phyloP scores from a whole-genome alignment of 352 stramenopile species.

The Peronospora farinosa region DNA sequence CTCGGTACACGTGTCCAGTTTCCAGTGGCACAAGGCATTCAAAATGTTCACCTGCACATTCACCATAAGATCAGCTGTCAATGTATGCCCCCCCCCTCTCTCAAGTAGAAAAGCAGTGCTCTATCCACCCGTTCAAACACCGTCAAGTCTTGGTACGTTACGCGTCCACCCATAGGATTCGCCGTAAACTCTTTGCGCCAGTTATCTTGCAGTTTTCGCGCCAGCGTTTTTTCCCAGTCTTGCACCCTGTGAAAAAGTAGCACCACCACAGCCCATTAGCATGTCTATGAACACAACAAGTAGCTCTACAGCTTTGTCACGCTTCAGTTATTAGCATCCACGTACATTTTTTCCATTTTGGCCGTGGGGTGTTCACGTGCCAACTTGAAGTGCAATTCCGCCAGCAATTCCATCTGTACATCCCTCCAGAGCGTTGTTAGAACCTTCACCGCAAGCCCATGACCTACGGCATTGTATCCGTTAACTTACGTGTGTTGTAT shows the following conservation, averaged over 20 bases:
- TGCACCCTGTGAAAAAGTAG: slow-evolving; percentile 44
- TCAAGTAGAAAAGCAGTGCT: neutral
- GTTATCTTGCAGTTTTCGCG: slow-evolving; percentile 71
- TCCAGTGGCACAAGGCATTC: slow-evolving; percentile 78
- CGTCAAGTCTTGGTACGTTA: slow-evolving; percentile 53
- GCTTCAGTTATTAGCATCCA: slow-evolving; percentile 4
- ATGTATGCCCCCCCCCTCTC: neutral
- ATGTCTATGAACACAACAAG: slow-evolving; percentile 6
- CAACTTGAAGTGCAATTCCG: slow-evolving; percentile 79
- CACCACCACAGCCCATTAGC: slow-evolving; percentile 12
- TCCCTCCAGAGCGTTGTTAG: slow-evolving; percentile 16
- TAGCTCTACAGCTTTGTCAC: slow-evolving; percentile 8
- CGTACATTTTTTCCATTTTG: slow-evolving; percentile 80
- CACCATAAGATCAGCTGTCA: neutral
- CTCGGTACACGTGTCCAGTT: slow-evolving; percentile 67
- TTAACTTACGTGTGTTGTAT: slow-evolving; percentile 41
- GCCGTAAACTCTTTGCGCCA: slow-evolving; percentile 58
- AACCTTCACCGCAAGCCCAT: neutral
- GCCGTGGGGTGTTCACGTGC: slow-evolving; percentile 59
- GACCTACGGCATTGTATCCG: neutral
- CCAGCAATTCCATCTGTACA: slow-evolving; percentile 54
- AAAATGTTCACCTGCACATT: slow-evolving; percentile 57
- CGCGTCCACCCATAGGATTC: slow-evolving; percentile 54
- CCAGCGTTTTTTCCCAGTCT: slow-evolving; percentile 74
- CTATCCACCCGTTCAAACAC: slow-evolving; percentile 49